phyloP scores from a whole-genome alignment of 2,329 filamentous ascomycete species.

The Fusarium neocosmosporiellum region DNA sequence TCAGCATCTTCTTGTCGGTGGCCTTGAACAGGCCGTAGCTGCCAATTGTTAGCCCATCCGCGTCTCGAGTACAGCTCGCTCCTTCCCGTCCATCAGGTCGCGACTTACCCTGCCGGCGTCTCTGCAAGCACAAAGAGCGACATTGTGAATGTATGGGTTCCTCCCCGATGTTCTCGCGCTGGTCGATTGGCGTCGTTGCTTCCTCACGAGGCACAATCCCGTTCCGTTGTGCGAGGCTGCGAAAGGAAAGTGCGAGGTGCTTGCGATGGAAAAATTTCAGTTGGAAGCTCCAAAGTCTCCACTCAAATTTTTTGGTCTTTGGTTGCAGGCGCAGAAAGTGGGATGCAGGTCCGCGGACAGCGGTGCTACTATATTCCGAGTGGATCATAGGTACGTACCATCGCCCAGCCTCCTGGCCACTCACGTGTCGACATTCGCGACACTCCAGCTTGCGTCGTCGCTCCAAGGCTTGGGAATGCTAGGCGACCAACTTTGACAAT shows the following conservation, averaged over 20 bases:
- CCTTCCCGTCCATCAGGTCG: slow-evolving; percentile 20
- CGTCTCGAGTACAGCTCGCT: slow-evolving; percentile 15
- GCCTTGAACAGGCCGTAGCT: slow-evolving; percentile 99
- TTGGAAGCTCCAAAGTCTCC: slow-evolving; percentile 50
- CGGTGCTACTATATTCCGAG: slow-evolving; percentile 45
- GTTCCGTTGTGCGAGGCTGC: slow-evolving; percentile 49
- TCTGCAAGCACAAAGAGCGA: slow-evolving; percentile 93
- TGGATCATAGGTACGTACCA: slow-evolving; percentile 16
- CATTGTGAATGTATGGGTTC: slow-evolving; percentile 65
- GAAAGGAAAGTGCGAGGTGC: slow-evolving; percentile 48
- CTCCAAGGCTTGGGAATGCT: slow-evolving; percentile 38
- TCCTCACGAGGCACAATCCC: slow-evolving; percentile 53
- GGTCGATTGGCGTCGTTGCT: slow-evolving; percentile 46
- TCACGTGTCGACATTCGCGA: slow-evolving; percentile 43
- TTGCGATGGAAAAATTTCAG: slow-evolving; percentile 57
- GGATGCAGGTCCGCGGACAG: slow-evolving; percentile 36
- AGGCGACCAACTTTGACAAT: slow-evolving; percentile 43
- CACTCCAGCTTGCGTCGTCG: slow-evolving; percentile 39
- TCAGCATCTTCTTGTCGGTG: slow-evolving; percentile 97
- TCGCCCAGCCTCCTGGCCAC: slow-evolving; percentile 32
- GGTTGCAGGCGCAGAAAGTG: slow-evolving; percentile 42
- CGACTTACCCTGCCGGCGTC: slow-evolving; percentile 81
- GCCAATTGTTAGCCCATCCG: slow-evolving; percentile 47
- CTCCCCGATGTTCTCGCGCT: slow-evolving; percentile 47
- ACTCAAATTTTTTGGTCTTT: slow-evolving; percentile 53